Conservation (phyloP, 345 rosid species). For the Populus deltoides region DNA sequence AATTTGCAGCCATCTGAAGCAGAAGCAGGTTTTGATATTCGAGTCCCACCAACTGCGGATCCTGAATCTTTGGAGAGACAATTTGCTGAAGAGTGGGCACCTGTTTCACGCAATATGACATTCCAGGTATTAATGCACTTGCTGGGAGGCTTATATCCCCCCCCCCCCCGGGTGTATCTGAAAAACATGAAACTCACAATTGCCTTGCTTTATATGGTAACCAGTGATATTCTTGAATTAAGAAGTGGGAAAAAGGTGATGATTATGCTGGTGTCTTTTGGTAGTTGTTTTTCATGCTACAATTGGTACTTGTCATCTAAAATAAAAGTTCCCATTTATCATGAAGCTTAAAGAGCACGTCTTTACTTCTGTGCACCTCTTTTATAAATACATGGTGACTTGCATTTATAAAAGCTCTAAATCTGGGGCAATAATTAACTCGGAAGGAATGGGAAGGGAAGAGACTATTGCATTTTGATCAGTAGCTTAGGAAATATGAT, state of each 20-base stretch:
- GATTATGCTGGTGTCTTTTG: not conserved
- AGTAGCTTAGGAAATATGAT: not conserved
- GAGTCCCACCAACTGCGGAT: constrained; percentile 76
- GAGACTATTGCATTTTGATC: not conserved
- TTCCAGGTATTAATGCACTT: constrained; percentile 51
- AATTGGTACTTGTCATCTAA: not conserved
- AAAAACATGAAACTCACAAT: not conserved
- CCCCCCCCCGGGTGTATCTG: not conserved
- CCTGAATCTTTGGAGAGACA: constrained; percentile 71
- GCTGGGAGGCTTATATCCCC: not conserved
- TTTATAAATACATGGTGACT: not conserved
- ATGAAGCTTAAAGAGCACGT: not conserved
- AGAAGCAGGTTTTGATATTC: constrained; percentile 91
- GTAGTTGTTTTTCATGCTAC: not conserved
- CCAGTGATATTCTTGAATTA: not conserved
- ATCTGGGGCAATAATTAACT: not conserved
- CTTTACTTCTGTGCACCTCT: not conserved
- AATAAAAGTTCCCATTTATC: not conserved
- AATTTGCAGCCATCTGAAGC: constrained; percentile 97
- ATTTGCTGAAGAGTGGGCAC: constrained; percentile 97
- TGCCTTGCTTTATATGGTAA: not conserved
- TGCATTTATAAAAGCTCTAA: not conserved
- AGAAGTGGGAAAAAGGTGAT: not conserved
- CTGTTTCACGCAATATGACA: constrained; percentile 83
- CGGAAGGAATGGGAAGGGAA: not conserved